Conservation (phyloP, 805 yeast genomes). For the Ogataea chonburiensis region DNA sequence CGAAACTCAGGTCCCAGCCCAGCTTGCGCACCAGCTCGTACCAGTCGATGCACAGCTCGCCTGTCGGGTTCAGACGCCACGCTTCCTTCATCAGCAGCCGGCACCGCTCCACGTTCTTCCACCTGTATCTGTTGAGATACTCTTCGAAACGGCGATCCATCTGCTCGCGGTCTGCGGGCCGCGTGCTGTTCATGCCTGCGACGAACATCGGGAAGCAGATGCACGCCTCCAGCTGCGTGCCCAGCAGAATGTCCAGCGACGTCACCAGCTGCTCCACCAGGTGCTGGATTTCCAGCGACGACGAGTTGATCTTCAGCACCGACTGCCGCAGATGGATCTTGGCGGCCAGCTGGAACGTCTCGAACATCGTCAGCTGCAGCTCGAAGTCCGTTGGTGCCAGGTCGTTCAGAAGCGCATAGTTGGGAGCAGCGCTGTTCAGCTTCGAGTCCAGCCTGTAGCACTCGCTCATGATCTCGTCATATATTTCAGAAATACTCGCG, state of each 20-base stretch:
- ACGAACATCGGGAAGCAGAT: conserved; percentile 76
- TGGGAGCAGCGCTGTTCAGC: conserved; percentile 53
- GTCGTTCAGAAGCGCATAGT: conserved; percentile 42
- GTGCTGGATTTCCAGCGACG: conserved; percentile 61
- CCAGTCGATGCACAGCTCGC: conserved; percentile 71
- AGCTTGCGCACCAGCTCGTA: conserved; percentile 58
- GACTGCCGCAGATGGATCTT: conserved; percentile 67
- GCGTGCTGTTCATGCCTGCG: conserved; percentile 67
- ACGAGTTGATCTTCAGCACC: conserved; percentile 56
- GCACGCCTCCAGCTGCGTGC: conserved; percentile 66
- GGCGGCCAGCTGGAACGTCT: conserved; percentile 67
- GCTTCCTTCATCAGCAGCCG: conserved; percentile 44
- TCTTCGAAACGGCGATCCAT: conserved; percentile 54
- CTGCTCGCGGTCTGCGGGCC: conserved; percentile 47
- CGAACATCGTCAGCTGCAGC: conserved; percentile 67
- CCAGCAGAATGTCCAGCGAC: conserved; percentile 60
- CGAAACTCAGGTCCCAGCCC: conserved; percentile 82
- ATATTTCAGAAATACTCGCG: conserved; percentile 33
- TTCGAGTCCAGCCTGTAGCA: conserved; percentile 45
- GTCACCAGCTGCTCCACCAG: conserved; percentile 52
- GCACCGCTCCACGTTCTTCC: conserved; percentile 56
- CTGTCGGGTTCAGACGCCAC: conserved; percentile 49
- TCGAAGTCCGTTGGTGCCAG: conserved; percentile 50
- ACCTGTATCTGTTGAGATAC: conserved; percentile 61
- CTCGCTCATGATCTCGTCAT: conserved; percentile 35